Conservation (phyloP, 148 eudicot genomes). For the Polygonum aviculare region DNA sequence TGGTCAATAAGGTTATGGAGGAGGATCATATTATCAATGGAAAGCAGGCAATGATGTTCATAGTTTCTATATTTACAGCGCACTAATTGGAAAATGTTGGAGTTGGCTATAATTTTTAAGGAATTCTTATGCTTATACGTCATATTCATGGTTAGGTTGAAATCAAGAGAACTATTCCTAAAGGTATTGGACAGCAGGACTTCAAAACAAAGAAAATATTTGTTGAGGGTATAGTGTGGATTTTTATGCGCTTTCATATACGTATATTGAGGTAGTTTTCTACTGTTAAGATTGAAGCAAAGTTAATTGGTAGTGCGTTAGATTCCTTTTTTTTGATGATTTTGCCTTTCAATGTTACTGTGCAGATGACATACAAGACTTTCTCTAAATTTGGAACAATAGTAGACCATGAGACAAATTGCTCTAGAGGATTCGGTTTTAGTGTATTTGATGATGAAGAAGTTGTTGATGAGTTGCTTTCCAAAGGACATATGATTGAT, state of each 20-base stretch:
- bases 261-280: background rate
- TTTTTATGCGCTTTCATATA: background rate
- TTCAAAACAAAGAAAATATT: conserved; percentile 67
- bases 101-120: background rate
- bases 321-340: background rate
- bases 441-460: conserved; percentile 57
- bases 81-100: background rate
- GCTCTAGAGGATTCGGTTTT: conserved; percentile 77
- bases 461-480: conserved; percentile 52
- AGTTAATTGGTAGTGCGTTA: background rate
- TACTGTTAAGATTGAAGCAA: background rate
- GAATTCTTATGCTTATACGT: background rate
- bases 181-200: conserved; percentile 58
- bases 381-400: conserved; percentile 56
- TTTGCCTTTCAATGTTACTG: conserved; percentile 12
- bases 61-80: background rate
- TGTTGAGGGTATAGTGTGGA: conserved; percentile 47
- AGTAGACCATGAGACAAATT: conserved; percentile 58
- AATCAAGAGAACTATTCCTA: conserved; percentile 75
- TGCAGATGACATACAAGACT: conserved; percentile 47
- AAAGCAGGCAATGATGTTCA: conserved; percentile 35
- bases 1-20: conserved; percentile 65
- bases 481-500: conserved; percentile 58
- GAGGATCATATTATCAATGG: conserved; percentile 68
- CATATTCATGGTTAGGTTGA: conserved; percentile 39